These are phyloP conservation scores for Mycena citricolor DNA, from an alignment of 1,284 basidiomycete genomes.

Conservation along the genomic window DNA sequence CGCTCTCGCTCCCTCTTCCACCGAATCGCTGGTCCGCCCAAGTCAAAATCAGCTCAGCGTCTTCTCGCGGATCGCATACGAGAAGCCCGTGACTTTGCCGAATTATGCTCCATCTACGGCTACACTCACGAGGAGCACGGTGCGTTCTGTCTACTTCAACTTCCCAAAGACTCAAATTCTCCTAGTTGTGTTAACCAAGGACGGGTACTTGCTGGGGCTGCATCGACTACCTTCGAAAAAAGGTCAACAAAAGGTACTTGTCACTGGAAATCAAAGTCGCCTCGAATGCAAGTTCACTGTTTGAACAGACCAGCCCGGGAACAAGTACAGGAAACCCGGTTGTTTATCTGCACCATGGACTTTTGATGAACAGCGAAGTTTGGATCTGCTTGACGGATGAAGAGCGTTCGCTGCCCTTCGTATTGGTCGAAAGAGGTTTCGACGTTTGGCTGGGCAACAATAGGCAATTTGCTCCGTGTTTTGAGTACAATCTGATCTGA, in stretches of 20 bases:
- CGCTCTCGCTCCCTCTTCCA: slow-evolving; percentile 68
- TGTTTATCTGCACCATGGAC: slow-evolving; percentile 79
- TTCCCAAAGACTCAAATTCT: no score
- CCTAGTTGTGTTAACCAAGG: slow-evolving; percentile 70
- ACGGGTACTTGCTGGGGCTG: slow-evolving; percentile 74
- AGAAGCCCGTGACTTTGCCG: slow-evolving; percentile 68
- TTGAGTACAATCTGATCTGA: slow-evolving; percentile 25
- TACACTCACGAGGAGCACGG: slow-evolving; percentile 73
- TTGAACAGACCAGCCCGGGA: slow-evolving; percentile 39
- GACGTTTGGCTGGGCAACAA: slow-evolving; percentile 78
- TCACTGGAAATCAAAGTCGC: no score
- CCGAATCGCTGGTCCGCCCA: slow-evolving; percentile 38
- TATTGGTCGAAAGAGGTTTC: slow-evolving; percentile 74
- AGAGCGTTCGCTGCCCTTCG: slow-evolving; percentile 67
- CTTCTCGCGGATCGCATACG: slow-evolving; percentile 57
- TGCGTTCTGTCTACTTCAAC: slow-evolving; percentile 4
- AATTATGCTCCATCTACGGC: slow-evolving; percentile 66
- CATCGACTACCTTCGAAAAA: slow-evolving; percentile 67
- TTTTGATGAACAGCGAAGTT: slow-evolving; percentile 82
- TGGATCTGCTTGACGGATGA: slow-evolving; percentile 76
- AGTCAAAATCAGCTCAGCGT: slow-evolving; percentile 40
- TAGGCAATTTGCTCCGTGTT: slow-evolving; percentile 33
- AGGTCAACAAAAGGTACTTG: slow-evolving; percentile 39
- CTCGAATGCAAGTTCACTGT: no score
- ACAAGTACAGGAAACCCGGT: slow-evolving; percentile 69